Conservation (phyloP, 352 stramenopile species). For the Globisporangium uncinulatum region DNA sequence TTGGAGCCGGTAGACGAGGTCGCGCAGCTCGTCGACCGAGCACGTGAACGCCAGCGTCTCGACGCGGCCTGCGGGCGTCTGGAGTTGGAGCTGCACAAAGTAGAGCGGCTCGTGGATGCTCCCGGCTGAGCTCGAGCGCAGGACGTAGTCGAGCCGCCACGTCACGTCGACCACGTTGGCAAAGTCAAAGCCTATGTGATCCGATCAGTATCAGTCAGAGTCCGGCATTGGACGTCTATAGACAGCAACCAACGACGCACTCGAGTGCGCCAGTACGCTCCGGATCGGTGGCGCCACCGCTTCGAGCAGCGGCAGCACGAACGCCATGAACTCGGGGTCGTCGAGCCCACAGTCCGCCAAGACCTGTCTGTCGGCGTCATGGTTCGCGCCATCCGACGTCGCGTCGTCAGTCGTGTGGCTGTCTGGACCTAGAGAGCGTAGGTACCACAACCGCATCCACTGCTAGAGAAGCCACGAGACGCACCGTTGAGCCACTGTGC, state of each 20-base stretch:
- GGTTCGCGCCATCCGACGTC: too few species aligned
- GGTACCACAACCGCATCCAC: too few species aligned
- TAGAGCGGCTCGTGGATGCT: slow-evolving; percentile 54
- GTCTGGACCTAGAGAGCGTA: not conserved
- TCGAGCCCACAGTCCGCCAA: slow-evolving; percentile 28
- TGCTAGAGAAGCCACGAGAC: slow-evolving; percentile 5
- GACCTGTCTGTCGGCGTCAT: slow-evolving; percentile 13
- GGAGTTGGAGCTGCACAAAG: slow-evolving; percentile 58
- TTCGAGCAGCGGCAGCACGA: slow-evolving; percentile 17
- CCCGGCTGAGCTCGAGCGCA: slow-evolving; percentile 48
- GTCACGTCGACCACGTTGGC: slow-evolving; percentile 64
- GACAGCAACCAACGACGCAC: slow-evolving; percentile 8
- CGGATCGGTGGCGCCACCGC: slow-evolving; percentile 16
- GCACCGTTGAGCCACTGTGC: not conserved
- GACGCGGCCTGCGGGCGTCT: slow-evolving; percentile 32
- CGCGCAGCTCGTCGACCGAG: slow-evolving; percentile 59
- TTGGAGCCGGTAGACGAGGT: slow-evolving; percentile 68
- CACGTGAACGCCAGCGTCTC: slow-evolving; percentile 48
- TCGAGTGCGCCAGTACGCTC: slow-evolving; percentile 26
- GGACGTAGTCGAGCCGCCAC: slow-evolving; percentile 69
- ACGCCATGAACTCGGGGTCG: slow-evolving; percentile 19
- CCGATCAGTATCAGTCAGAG: too few species aligned
- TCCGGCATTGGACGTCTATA: not conserved
- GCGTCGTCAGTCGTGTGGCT: too few species aligned
- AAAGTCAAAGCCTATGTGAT: slow-evolving; percentile 52